phyloP scores from a whole-genome alignment of 495 filamentous ascomycete species.

The Podospora conica region DNA sequence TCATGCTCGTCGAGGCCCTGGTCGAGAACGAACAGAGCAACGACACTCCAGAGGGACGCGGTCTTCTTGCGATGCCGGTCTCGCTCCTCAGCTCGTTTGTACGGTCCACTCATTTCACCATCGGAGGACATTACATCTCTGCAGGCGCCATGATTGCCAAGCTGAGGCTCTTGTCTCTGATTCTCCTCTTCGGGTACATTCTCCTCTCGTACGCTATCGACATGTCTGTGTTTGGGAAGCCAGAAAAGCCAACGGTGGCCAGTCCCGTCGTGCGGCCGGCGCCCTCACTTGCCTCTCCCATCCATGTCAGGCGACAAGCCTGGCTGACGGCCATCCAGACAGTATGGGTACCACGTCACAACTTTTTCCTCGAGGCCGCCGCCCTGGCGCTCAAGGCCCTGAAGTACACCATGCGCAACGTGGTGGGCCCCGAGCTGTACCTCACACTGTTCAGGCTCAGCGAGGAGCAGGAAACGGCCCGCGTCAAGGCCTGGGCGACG shows the following conservation, averaged over 20 bases:
- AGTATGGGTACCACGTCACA: slow-evolving; percentile 86
- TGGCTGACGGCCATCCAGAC: slow-evolving; percentile 95
- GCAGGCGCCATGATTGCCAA: slow-evolving; percentile 37
- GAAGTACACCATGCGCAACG: slow-evolving; percentile 72
- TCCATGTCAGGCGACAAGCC: slow-evolving; percentile 79
- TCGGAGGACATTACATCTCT: slow-evolving; percentile 43
- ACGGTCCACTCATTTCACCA: slow-evolving; percentile 35
- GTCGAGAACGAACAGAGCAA: slow-evolving; percentile 49
- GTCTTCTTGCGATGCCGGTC: slow-evolving; percentile 63
- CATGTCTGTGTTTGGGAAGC: slow-evolving; percentile 36
- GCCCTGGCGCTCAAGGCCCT: slow-evolving; percentile 72
- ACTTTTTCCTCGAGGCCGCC: slow-evolving; percentile 75
- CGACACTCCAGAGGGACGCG: slow-evolving; percentile 57
- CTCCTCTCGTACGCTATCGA: slow-evolving; percentile 63
- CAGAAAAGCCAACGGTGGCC: slow-evolving; percentile 28
- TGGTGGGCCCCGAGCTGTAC: slow-evolving; percentile 70
- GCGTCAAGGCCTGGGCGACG: slow-evolving; percentile 90
- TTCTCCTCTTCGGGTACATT: slow-evolving; percentile 62
- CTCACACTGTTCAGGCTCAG: slow-evolving; percentile 71
- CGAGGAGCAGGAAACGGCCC: slow-evolving; percentile 76
- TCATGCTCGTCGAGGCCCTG: slow-evolving; percentile 84
- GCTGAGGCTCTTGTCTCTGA: slow-evolving; percentile 55
- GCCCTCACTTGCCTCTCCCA: slow-evolving; percentile 71
- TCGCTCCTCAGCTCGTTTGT: slow-evolving; percentile 43
- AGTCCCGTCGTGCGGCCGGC: slow-evolving; percentile 42